Conservation (phyloP, 208 protist genomes). For the Angomonas deanei region DNA sequence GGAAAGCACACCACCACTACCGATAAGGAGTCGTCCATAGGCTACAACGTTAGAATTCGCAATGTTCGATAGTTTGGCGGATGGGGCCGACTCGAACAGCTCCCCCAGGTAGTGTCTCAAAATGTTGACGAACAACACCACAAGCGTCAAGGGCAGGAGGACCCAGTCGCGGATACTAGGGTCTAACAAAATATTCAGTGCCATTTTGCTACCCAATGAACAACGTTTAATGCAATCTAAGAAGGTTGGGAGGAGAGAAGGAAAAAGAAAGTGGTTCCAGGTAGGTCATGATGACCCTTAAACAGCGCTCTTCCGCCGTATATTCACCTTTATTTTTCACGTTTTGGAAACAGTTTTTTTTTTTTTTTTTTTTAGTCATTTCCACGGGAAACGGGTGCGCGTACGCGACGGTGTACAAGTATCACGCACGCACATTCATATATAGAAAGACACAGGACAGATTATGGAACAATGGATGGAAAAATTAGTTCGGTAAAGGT, state of each 20-base stretch:
- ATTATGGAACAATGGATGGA: constrained; percentile 21
- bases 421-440: too few species aligned
- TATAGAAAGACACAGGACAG: not conserved
- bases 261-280: too few species aligned
- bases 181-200: constrained; percentile 89
- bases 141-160: constrained; percentile 91
- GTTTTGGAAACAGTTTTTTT: too few species aligned
- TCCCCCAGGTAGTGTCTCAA: constrained; percentile 85
- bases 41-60: constrained; percentile 68
- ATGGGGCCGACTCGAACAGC: constrained; percentile 40
- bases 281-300: too few species aligned
- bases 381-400: too few species aligned
- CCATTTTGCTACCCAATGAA: constrained; percentile 29
- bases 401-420: too few species aligned
- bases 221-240: not conserved
- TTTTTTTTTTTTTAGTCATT: too few species aligned
- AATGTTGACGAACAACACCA: constrained; percentile 91
- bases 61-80: constrained; percentile 46
- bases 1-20: constrained; percentile 48
- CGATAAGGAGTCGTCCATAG: constrained; percentile 55
- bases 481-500: constrained; percentile 71
- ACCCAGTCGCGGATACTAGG: constrained; percentile 94
- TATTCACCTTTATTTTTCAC: too few species aligned
- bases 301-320: too few species aligned
- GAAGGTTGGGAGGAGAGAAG: too few species aligned